phyloP scores from a whole-genome alignment of 164 flowering plant species.

The Taxillus chinensis region DNA sequence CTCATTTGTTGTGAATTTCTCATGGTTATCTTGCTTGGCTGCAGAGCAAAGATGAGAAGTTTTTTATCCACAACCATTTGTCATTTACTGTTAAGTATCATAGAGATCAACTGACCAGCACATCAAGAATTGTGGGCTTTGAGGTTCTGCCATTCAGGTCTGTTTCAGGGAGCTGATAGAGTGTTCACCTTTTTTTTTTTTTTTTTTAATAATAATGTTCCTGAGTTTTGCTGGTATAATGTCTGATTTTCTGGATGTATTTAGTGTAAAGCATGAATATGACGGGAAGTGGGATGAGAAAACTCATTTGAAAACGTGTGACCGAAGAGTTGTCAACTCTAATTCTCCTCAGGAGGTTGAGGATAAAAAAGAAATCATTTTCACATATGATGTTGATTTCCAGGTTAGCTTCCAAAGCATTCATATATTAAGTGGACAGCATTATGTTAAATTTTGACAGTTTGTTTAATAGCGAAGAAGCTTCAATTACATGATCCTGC shows the following conservation, averaged over 20 bases:
- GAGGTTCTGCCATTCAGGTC: conserved; percentile 5
- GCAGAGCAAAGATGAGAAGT: conserved; percentile 6
- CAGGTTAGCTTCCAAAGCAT: conserved; percentile 25
- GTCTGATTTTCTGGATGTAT: not conserved
- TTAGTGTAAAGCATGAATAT: conserved; percentile 36
- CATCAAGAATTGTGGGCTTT: conserved; percentile 6
- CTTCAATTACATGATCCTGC: too few relatives aligned
- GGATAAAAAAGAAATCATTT: conserved; percentile 47
- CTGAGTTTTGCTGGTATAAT: not conserved
- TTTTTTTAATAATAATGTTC: too few relatives aligned
- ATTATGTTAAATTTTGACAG: too few relatives aligned
- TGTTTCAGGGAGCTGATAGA: not conserved
- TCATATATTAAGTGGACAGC: too few relatives aligned
- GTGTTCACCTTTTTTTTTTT: too few relatives aligned
- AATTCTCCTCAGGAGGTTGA: conserved; percentile 56
- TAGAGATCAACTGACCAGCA: not conserved
- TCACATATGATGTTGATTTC: conserved; percentile 70
- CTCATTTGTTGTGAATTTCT: too few relatives aligned
- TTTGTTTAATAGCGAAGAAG: too few relatives aligned
- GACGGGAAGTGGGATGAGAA: conserved; percentile 31
- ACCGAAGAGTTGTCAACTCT: conserved; percentile 46
- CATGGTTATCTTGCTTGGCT: too few relatives aligned
- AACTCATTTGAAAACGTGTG: conserved; percentile 45
- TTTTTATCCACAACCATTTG: conserved; percentile 5
- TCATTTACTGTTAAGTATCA: conserved; percentile 5